Evolutionary conservation across 2,329 filamentous ascomycete species (phyloP).

Genomic region (Neonectria coccinea): DNA sequence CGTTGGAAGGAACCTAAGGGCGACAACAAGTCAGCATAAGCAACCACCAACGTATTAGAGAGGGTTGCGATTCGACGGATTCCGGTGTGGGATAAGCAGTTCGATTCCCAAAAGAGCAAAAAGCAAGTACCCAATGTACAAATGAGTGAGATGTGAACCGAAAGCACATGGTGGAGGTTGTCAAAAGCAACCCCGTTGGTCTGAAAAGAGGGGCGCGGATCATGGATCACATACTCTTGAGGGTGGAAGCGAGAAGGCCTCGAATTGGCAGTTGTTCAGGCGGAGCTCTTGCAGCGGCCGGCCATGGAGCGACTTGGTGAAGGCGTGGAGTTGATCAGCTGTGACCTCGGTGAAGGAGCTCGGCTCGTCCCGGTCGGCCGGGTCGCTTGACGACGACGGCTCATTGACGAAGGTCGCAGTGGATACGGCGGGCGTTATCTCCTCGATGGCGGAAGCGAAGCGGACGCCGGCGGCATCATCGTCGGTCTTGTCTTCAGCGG

Average conservation of each 20-base stretch:
- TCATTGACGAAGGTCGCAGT: slow-evolving; percentile 45
- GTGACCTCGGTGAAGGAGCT: slow-evolving; percentile 58
- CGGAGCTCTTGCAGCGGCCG: slow-evolving; percentile 83
- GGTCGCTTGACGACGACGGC: slow-evolving; percentile 38
- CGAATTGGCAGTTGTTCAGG: slow-evolving; percentile 88
- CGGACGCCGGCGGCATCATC: slow-evolving; percentile 67
- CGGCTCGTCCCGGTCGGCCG: slow-evolving; percentile 37
- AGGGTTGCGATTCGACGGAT: not conserved
- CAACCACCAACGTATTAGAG: slow-evolving; percentile 12
- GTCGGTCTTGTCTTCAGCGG: slow-evolving; percentile 19
- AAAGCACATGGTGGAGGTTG: slow-evolving; percentile 8
- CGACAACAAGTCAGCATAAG: slow-evolving; percentile 44
- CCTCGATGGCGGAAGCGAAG: slow-evolving; percentile 77
- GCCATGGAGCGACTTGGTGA: slow-evolving; percentile 79
- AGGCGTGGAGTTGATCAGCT: slow-evolving; percentile 74
- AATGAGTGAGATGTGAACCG: not conserved
- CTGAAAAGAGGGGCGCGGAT: slow-evolving; percentile 25
- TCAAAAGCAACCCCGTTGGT: slow-evolving; percentile 16
- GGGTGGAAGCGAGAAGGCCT: slow-evolving; percentile 87
- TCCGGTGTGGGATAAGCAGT: slow-evolving; percentile 6
- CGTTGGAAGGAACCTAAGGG: slow-evolving; percentile 69
- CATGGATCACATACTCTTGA: slow-evolving; percentile 75
- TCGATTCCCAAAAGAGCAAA: not conserved
- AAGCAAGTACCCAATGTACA: slow-evolving; percentile 1
- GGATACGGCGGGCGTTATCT: slow-evolving; percentile 68